Evolutionary conservation across 108 stramenopile genomes (phyloP), one percentile per base, ranked within the genome.

Genomic region (Hondaea fermentalgiana): DNA sequence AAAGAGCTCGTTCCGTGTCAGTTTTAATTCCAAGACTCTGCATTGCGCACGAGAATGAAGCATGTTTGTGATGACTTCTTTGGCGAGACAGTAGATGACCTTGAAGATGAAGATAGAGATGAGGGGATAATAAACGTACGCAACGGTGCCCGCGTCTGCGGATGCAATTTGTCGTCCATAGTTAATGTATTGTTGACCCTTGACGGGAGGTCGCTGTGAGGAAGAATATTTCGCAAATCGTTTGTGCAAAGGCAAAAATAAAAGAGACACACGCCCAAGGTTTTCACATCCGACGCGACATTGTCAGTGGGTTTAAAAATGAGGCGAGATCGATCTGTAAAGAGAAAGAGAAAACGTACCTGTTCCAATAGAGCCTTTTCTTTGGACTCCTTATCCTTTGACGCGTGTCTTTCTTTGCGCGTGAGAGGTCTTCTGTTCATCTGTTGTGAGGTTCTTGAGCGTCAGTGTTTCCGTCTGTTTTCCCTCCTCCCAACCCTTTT

Each of bases 361-460:
- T 83, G 76, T 45, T 83, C 76, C 19, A 83, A 45, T 1, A 83
- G 76, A 21, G 76, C 76, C 4, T 53, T 83, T 35, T 83, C 76
- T 23, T 83, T 83, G 76, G 51, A 83, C 51, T 83, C 76, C 76
- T 83, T 83, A 35, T 83, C 76, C 51, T 83, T 83, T 6, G 49
- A 47, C 6, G 76, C 76, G n/a, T 83, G 76, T 6, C 76, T 12
- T 45, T 83, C 76, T 17, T 28, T 47, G 17, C 76, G 76, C 51
- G 76, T 21, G 19, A 83, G 51, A 12, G 76, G 76, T 53, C 45
- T 83, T 23, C 51, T 83, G 76, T 83, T 83, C 28, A 53, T 28
- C 76, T 83, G 76, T 45, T 83, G 76, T 45, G 4, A 28, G n/a
- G 64, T 42, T n/a, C 51, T 45, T 12, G 49, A 47, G 8, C 23